Evolutionary conservation across 352 stramenopile genomes (phyloP).

Genomic region (Pythium aristosporum): DNA sequence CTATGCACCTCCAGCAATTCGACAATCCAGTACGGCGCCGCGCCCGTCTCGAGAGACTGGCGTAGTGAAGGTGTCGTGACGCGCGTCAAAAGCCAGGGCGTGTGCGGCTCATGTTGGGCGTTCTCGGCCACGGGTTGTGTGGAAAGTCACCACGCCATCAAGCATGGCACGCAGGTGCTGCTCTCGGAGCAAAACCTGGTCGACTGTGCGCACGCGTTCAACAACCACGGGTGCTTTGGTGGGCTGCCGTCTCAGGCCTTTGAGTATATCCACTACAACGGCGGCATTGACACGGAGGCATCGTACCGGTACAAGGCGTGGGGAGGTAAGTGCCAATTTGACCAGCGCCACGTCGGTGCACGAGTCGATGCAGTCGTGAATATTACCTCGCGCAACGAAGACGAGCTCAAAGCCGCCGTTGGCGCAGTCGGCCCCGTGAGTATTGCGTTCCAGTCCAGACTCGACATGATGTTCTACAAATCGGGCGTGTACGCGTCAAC

Average conservation of each 20-base stretch:
- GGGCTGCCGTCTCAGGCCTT: slow-evolving; percentile 98
- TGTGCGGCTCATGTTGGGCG: slow-evolving; percentile 98
- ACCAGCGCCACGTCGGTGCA: slow-evolving; percentile 59
- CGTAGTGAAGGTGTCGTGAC: slow-evolving; percentile 91
- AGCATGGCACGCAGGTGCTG: slow-evolving; percentile 87
- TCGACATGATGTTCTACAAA: slow-evolving; percentile 89
- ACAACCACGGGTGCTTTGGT: slow-evolving; percentile 96
- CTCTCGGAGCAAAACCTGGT: slow-evolving; percentile 98
- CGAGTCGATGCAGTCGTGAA: slow-evolving; percentile 81
- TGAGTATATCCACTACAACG: slow-evolving; percentile 93
- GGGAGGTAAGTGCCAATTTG: slow-evolving; percentile 73
- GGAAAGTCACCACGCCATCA: slow-evolving; percentile 95
- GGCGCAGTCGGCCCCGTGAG: slow-evolving; percentile 71
- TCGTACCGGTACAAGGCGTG: slow-evolving; percentile 76
- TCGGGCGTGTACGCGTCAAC: slow-evolving; percentile 84
- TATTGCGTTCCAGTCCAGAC: slow-evolving; percentile 84
- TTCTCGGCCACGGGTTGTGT: slow-evolving; percentile 98
- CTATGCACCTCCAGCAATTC: neutral
- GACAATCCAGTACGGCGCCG: slow-evolving; percentile 26
- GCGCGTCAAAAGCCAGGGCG: slow-evolving; percentile 97
- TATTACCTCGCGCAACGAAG: slow-evolving; percentile 79
- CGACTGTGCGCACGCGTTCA: slow-evolving; percentile 91
- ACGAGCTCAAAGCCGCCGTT: slow-evolving; percentile 66
- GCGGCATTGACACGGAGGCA: slow-evolving; percentile 78
- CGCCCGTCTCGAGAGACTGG: slow-evolving; percentile 94